Percentiles rank a stretch among this genome's conserved stretches.
These are phyloP conservation scores for Radiomyces spectabilis DNA, from an alignment of 192 early-diverging fungal genomes.

Conservation along the genomic window DNA sequence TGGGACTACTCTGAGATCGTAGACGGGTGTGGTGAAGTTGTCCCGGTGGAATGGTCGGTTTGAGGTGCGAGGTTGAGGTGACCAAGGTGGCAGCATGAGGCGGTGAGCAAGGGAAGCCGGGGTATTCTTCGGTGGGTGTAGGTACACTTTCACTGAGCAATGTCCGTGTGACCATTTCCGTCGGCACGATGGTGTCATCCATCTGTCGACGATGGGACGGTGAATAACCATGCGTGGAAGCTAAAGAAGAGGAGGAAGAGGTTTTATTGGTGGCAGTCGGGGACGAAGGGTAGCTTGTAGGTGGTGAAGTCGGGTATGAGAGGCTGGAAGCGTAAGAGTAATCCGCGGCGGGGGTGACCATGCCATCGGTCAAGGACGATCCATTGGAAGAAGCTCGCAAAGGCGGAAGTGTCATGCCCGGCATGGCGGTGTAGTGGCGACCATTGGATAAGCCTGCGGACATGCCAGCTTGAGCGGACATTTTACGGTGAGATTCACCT, in stretches of 20 bases:
- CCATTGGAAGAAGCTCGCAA: no score
- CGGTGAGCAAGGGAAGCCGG: background rate
- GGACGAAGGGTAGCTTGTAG: conserved; percentile 43
- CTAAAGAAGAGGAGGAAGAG: no score
- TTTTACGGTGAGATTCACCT: no score
- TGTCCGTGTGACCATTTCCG: conserved; percentile 39
- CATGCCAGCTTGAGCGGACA: no score
- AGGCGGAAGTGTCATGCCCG: conserved; percentile 3
- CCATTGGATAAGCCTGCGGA: no score
- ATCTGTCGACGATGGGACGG: background rate
- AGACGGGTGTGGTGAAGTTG: conserved; percentile 30
- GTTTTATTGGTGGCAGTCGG: conserved; percentile 36
- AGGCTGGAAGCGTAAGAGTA: conserved; percentile 18
- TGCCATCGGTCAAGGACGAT: background rate
- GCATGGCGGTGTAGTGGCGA: background rate
- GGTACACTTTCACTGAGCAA: conserved; percentile 22
- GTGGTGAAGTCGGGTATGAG: conserved; percentile 32
- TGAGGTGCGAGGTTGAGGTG: conserved; percentile 12
- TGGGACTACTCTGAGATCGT: conserved; percentile 52
- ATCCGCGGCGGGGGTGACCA: no score
- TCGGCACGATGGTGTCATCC: conserved; percentile 8
- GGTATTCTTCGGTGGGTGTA: background rate
- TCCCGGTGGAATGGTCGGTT: no score
- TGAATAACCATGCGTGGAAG: no score
- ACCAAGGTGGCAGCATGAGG: background rate